Conservation (phyloP, 495 filamentous ascomycete species). For the Neurospora sp. region DNA sequence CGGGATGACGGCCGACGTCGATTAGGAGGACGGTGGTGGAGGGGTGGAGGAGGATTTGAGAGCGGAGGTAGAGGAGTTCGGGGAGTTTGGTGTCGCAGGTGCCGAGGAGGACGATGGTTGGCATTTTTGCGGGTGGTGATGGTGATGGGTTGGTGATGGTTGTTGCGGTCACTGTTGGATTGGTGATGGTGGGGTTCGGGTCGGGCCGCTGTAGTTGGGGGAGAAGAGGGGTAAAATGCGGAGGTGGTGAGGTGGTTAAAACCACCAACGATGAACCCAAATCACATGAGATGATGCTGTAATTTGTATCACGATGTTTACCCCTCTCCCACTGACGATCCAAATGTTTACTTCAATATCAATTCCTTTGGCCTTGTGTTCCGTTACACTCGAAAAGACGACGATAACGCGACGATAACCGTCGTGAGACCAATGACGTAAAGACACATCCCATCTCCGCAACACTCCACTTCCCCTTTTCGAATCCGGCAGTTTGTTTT, state of each 20-base stretch:
- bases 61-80: slow-evolving; percentile 48
- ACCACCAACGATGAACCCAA: not conserved
- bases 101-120: slow-evolving; percentile 48
- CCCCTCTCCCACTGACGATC: not conserved
- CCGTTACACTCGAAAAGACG: not conserved
- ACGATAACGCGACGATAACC: not conserved
- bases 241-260: not conserved
- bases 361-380: not conserved
- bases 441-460: not conserved
- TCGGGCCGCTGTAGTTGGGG: not conserved
- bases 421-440: not conserved
- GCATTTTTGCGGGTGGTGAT: slow-evolving; percentile 10
- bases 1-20: slow-evolving; percentile 42
- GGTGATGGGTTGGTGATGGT: not conserved
- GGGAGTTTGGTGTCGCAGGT: slow-evolving; percentile 59
- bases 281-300: not conserved
- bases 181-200: not conserved
- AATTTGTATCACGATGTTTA: not conserved
- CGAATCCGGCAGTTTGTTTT: not conserved
- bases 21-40: slow-evolving; percentile 34
- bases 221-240: not conserved
- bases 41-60: slow-evolving; percentile 27
- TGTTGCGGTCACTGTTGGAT: not conserved
- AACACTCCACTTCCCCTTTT: not conserved
- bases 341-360: not conserved